Percentiles rank a stretch among this genome's conserved stretches.
Conservation (phyloP, 2,329 filamentous ascomycete genomes). For the Rhinocladiella similis region DNA sequence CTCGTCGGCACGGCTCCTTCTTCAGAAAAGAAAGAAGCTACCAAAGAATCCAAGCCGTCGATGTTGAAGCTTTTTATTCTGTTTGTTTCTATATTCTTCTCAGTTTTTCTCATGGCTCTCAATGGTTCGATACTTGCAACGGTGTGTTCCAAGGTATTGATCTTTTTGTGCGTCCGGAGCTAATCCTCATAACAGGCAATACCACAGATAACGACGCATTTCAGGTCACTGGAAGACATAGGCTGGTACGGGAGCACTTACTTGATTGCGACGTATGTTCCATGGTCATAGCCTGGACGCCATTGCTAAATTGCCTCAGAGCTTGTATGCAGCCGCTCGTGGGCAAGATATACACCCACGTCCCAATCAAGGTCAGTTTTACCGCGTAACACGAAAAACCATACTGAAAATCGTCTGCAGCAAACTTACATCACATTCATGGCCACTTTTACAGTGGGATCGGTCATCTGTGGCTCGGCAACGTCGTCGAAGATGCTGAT, state of each 20-base stretch:
- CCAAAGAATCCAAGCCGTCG: neutral
- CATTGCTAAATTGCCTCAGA: slow-evolving; percentile 22
- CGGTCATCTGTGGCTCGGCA: slow-evolving; percentile 33
- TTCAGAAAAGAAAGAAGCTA: neutral
- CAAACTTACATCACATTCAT: slow-evolving; percentile 34
- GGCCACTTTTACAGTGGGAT: slow-evolving; percentile 35
- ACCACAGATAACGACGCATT: slow-evolving; percentile 37
- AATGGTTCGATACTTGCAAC: slow-evolving; percentile 58
- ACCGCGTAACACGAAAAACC: neutral
- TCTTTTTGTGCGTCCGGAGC: slow-evolving; percentile 22
- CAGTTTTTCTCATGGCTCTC: slow-evolving; percentile 51
- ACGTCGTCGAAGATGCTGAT: slow-evolving; percentile 34
- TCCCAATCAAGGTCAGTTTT: slow-evolving; percentile 32
- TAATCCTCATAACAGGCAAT: slow-evolving; percentile 32
- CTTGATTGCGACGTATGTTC: slow-evolving; percentile 30
- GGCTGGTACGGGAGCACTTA: slow-evolving; percentile 40
- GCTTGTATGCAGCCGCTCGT: slow-evolving; percentile 49
- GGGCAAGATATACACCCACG: slow-evolving; percentile 51
- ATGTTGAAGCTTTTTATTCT: slow-evolving; percentile 29
- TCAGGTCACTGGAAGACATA: slow-evolving; percentile 37
- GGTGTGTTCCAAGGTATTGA: slow-evolving; percentile 29
- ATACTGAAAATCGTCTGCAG: neutral
- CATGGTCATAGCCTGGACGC: neutral
- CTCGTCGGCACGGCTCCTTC: neutral
- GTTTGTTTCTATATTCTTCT: slow-evolving; percentile 42